These are phyloP conservation scores for Coemansia sp. DNA, from an alignment of 192 early-diverging fungal genomes.

Conservation along the genomic window DNA sequence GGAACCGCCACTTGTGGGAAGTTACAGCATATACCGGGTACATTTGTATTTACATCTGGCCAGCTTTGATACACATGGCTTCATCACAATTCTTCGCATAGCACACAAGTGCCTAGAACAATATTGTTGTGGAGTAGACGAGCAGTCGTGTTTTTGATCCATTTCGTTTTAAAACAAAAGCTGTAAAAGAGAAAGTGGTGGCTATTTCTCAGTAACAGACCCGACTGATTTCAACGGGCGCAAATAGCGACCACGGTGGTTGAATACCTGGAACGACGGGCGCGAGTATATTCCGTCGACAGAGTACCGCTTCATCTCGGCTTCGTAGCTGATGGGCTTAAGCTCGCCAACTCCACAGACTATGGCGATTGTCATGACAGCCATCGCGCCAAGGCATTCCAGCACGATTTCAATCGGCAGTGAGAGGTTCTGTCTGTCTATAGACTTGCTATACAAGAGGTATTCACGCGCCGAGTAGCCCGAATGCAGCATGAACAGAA, in stretches of 20 bases:
- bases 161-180: neutral
- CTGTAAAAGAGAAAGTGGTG: neutral
- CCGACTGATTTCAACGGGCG: slow-evolving; percentile 18
- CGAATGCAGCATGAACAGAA: slow-evolving; percentile 48
- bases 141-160: neutral
- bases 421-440: slow-evolving; percentile 37
- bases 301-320: slow-evolving; percentile 57
- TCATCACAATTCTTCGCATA: too few species aligned
- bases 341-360: slow-evolving; percentile 42
- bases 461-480: slow-evolving; percentile 52
- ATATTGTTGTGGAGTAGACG: neutral
- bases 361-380: slow-evolving; percentile 46
- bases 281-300: slow-evolving; percentile 50
- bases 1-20: neutral
- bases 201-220: neutral
- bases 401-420: slow-evolving; percentile 48
- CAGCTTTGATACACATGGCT: neutral
- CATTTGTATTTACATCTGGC: neutral
- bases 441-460: slow-evolving; percentile 49
- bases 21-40: neutral
- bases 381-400: slow-evolving; percentile 44
- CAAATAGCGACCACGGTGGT: slow-evolving; percentile 50
- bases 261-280: slow-evolving; percentile 51
- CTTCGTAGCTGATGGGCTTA: slow-evolving; percentile 52
- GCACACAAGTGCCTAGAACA: too few species aligned